Evolutionary conservation across 2,329 filamentous ascomycete species (phyloP), one percentile per base, ranked within the genome.

Genomic region (Fusarium metavorans): DNA sequence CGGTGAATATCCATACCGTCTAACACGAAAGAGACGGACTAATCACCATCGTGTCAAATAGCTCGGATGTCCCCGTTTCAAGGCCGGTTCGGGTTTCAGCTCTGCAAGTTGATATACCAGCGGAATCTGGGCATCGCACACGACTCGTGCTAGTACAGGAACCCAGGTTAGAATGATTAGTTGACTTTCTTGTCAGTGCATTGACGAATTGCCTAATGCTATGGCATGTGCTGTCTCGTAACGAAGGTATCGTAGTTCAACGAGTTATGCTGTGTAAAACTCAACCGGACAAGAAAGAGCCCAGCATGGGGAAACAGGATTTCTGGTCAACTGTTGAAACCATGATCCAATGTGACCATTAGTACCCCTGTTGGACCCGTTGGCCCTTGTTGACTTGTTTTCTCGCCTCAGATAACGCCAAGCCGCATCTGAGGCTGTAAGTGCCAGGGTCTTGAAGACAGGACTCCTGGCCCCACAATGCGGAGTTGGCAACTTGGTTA

Each of bases 341-440:
- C 25, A 63, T 74, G 64, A 74, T 72, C 66, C 71, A 72, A 60
- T 27, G 58, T 72, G 50, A 58, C 50, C 58, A 45, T 37, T 30
- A 11, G 48, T 30, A 41, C n/a, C 56, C 16, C 6, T 30, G n/a
- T 16, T 56, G 27, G n/a, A 11, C 37, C 9, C 18, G n/a, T 16
- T 56, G 27, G n/a, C 11, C 37, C 9, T 9, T 35, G 23, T n/a
- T 58, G 32, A 16, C 56, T 13, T 30, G 35, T n/a, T 30, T 32
- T 39, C 23, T 27, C 18, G 34, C 34, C 35, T 41, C 23, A 52
- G 52, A 48, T 43, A 30, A 41, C 63, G 61, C 35, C 34, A 58
- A 39, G 62, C 41, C 68, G 37, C 41, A 59, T 27, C 52, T 45
- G 37, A 27, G 58, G 32, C 39, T 63, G 60, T 39, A 54, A 34